phyloP scores from a whole-genome alignment of 1,139 yeast species.

The Candida gigantensis region DNA sequence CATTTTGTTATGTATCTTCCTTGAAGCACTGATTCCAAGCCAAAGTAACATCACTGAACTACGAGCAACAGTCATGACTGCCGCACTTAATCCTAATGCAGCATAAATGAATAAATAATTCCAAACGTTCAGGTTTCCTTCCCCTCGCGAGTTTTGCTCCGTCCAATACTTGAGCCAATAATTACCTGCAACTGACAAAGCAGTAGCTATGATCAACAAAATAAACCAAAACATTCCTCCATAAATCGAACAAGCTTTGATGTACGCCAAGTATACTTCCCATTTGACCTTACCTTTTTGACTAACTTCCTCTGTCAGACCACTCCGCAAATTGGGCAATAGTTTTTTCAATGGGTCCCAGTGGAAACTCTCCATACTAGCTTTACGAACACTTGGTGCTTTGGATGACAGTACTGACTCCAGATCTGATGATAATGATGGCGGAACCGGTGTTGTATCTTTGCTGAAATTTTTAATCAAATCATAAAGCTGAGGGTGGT shows the following conservation, averaged over 20 bases:
- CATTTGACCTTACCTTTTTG: conserved; percentile 31
- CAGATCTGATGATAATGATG: too few relatives aligned
- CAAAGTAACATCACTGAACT: conserved; percentile 29
- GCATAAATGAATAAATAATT: conserved; percentile 26
- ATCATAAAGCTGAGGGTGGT: conserved; percentile 27
- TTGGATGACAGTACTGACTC: not conserved
- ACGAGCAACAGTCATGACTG: conserved; percentile 25
- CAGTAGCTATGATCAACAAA: conserved; percentile 21
- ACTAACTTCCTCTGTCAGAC: conserved; percentile 24
- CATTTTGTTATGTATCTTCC: conserved; percentile 31
- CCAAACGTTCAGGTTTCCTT: conserved; percentile 24
- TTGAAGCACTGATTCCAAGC: conserved; percentile 29
- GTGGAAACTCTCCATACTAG: conserved; percentile 33
- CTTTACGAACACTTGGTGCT: conserved; percentile 17
- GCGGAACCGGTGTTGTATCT: not conserved
- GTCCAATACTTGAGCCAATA: conserved; percentile 36
- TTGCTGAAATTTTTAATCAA: conserved; percentile 27
- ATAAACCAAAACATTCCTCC: conserved; percentile 26
- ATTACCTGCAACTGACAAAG: conserved; percentile 24
- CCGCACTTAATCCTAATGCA: conserved; percentile 24
- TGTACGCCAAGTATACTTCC: conserved; percentile 29
- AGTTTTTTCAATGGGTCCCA: conserved; percentile 32
- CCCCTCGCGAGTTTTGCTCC: conserved; percentile 25
- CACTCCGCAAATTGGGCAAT: conserved; percentile 25
- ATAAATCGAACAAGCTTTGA: conserved; percentile 29